These are phyloP conservation scores for Epichloe brachyelytri DNA, from an alignment of 2,329 filamentous ascomycete genomes.

Conservation along the genomic window DNA sequence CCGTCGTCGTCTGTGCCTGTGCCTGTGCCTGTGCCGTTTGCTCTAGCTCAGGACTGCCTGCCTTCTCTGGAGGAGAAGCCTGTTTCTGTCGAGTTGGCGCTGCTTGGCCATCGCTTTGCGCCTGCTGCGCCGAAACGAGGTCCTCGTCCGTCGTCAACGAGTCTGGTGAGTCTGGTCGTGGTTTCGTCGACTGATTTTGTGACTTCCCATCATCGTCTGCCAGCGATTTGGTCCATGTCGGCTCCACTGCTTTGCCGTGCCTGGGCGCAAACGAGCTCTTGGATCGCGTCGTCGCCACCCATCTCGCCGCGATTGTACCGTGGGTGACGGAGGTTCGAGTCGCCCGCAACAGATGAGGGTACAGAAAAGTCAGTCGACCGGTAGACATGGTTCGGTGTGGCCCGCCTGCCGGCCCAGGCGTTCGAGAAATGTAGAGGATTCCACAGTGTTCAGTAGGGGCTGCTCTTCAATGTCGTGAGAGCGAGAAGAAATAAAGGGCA, in stretches of 20 bases:
- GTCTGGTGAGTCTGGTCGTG: conserved; percentile 1
- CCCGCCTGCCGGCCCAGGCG: not conserved
- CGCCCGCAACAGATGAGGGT: conserved; percentile 51
- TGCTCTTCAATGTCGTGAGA: not conserved
- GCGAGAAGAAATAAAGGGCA: not conserved
- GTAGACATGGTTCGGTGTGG: conserved; percentile 14
- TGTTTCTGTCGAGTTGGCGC: not conserved
- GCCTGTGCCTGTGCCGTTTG: not conserved
- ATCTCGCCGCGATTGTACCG: conserved; percentile 1
- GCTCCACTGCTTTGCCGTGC: conserved; percentile 50
- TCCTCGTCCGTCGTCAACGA: not conserved
- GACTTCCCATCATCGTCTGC: not conserved
- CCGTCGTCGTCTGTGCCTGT: not conserved
- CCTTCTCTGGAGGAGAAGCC: not conserved
- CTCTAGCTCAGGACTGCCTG: not conserved
- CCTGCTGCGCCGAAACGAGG: not conserved
- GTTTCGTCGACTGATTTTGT: conserved; percentile 9
- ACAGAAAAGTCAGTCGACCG: conserved; percentile 52
- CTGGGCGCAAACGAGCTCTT: conserved; percentile 37
- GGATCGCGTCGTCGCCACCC: conserved; percentile 25
- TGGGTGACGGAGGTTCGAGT: conserved; percentile 9
- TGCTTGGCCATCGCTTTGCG: not conserved
- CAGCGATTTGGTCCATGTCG: conserved; percentile 18
- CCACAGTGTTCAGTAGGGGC: not conserved
- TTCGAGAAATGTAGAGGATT: not conserved